Evolutionary conservation across 495 filamentous ascomycete genomes (phyloP).

Genomic region (Filosporella fistucella): DNA sequence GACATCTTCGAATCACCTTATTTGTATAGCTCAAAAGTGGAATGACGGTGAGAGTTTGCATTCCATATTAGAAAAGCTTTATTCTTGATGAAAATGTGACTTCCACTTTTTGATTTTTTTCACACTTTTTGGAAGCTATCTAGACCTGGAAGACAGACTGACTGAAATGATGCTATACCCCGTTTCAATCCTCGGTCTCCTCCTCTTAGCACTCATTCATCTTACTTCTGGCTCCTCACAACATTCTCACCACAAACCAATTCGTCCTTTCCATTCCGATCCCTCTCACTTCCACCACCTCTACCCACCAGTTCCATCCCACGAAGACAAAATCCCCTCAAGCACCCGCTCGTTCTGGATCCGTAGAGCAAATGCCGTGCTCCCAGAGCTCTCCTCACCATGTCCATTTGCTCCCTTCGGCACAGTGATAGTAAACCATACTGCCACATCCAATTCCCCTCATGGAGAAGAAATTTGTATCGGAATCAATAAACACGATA

Average conservation of each 20-base stretch:
- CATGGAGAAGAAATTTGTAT: conserved; percentile 42
- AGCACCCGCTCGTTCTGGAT: conserved; percentile 42
- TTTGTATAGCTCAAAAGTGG: no score
- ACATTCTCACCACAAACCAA: not conserved
- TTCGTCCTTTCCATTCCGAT: not conserved
- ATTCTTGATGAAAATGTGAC: no score
- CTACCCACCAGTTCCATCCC: conserved; percentile 14
- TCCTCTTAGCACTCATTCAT: conserved; percentile 19
- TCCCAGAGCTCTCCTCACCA: conserved; percentile 32
- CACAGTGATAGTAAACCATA: conserved; percentile 50
- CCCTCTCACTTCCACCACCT: no score
- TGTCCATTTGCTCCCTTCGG: conserved; percentile 49
- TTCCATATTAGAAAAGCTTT: no score
- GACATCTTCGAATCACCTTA: no score
- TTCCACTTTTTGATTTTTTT: no score
- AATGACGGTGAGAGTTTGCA: no score
- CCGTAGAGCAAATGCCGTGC: conserved; percentile 40
- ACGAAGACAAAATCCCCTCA: conserved; percentile 30
- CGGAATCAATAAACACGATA: conserved; percentile 34
- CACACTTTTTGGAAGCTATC: no score
- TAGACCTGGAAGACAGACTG: no score
- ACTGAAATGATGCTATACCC: conserved; percentile 23
- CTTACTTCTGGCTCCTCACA: conserved; percentile 5
- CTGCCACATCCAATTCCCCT: conserved; percentile 20
- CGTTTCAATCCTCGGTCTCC: conserved; percentile 16